Percentiles rank a stretch among this genome's conserved stretches.
Evolutionary conservation across 192 early-diverging fungal species (phyloP).

Genomic region (Umbelopsis vinacea): DNA sequence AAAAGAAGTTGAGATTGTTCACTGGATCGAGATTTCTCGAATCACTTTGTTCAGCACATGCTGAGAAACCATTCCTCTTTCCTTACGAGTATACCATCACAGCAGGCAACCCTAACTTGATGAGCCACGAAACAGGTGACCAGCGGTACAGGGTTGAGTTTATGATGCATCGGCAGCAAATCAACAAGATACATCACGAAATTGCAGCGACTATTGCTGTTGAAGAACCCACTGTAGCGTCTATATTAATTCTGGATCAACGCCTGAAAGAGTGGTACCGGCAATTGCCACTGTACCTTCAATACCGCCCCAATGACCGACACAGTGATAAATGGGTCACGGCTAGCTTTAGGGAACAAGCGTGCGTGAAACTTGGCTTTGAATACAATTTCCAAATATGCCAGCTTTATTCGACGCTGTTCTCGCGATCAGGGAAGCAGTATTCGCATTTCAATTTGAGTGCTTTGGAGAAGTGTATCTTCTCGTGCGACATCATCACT

Average conservation of each 20-base stretch:
- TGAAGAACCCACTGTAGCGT: slow-evolving; percentile 26
- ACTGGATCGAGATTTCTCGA: slow-evolving; percentile 31
- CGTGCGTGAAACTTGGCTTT: slow-evolving; percentile 41
- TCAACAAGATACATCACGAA: slow-evolving; percentile 37
- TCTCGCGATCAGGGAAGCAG: slow-evolving; percentile 25
- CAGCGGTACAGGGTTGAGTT: slow-evolving; percentile 41
- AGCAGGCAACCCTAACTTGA: not conserved
- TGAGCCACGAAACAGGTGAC: slow-evolving; percentile 36
- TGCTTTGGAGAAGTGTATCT: slow-evolving; percentile 29
- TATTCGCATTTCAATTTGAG: slow-evolving; percentile 27
- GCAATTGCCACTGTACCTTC: slow-evolving; percentile 33
- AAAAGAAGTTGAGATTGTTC: slow-evolving; percentile 32
- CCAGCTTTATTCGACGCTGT: slow-evolving; percentile 38
- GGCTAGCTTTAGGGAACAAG: slow-evolving; percentile 40
- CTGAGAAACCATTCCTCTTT: slow-evolving; percentile 41
- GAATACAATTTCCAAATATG: slow-evolving; percentile 44
- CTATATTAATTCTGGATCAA: slow-evolving; percentile 34
- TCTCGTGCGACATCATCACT: slow-evolving; percentile 31
- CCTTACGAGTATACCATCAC: slow-evolving; percentile 27
- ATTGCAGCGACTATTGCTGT: slow-evolving; percentile 31
- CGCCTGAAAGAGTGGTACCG: slow-evolving; percentile 34
- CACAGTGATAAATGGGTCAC: slow-evolving; percentile 22
- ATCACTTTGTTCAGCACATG: slow-evolving; percentile 32
- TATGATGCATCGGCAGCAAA: slow-evolving; percentile 33
- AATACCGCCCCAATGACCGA: slow-evolving; percentile 25